Evolutionary conservation across 108 stramenopile species (phyloP).

Genomic region (Fragilariopsis cylindrus): DNA sequence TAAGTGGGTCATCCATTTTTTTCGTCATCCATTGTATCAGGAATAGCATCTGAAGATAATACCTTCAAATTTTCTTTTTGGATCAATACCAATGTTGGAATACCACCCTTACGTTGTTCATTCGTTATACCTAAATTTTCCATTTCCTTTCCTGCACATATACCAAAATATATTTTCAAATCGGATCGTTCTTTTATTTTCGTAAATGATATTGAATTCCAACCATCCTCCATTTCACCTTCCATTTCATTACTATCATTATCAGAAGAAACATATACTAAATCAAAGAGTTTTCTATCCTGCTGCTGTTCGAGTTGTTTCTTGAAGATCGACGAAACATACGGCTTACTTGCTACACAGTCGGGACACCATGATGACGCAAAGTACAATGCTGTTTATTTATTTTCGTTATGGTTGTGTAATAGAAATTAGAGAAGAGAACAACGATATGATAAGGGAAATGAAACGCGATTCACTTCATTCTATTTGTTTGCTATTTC

Average conservation of each 20-base stretch:
- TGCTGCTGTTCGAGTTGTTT: background rate
- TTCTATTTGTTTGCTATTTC: background rate
- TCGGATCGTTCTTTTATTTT: constrained; percentile 27
- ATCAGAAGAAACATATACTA: constrained; percentile 50
- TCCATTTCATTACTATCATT: constrained; percentile 29
- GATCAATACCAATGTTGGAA: constrained; percentile 45
- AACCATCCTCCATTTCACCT: constrained; percentile 9
- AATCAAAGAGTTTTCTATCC: constrained; percentile 14
- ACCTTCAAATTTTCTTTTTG: constrained; percentile 23
- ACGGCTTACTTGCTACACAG: constrained; percentile 26
- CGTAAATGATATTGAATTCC: constrained; percentile 31
- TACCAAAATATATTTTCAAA: constrained; percentile 41
- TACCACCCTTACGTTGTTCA: constrained; percentile 37
- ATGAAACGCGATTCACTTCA: background rate
- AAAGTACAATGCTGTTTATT: constrained; percentile 26
- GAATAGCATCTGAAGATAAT: constrained; percentile 27
- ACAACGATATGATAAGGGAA: background rate
- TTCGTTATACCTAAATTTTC: constrained; percentile 23
- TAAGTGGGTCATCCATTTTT: constrained; percentile 8
- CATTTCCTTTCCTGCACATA: constrained; percentile 41
- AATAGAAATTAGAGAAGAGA: background rate
- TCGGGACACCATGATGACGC: constrained; percentile 50
- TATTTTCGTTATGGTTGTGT: background rate
- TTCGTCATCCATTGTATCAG: constrained; percentile 27
- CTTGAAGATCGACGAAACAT: constrained; percentile 16